Percentiles rank a stretch among this genome's conserved stretches.
These are phyloP conservation scores for Rhizopogon rudus DNA, from an alignment of 768 basidiomycete species.

Conservation along the genomic window DNA sequence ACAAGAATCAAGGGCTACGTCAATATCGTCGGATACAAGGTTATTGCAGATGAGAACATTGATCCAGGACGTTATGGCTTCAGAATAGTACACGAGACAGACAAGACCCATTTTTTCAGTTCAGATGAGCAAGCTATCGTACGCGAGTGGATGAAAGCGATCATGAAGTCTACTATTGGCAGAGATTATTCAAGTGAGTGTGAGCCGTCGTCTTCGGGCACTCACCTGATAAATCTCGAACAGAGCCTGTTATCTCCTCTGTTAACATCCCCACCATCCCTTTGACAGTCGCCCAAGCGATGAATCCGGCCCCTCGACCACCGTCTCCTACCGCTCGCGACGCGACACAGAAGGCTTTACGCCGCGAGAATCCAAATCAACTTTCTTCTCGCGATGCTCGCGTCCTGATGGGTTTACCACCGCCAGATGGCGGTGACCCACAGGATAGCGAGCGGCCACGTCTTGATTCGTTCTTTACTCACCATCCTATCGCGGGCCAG, in stretches of 20 bases:
- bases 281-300: constrained; percentile 88
- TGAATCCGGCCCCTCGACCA: constrained; percentile 94
- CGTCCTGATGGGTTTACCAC: constrained; percentile 61
- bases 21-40: constrained; percentile 86
- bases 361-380: constrained; percentile 81
- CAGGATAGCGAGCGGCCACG: constrained; percentile 41
- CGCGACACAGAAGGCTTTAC: constrained; percentile 82
- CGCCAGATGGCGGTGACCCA: constrained; percentile 16
- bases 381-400: constrained; percentile 77
- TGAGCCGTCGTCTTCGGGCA: neutral
- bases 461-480: constrained; percentile 54
- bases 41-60: constrained; percentile 87
- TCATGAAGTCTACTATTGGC: constrained; percentile 98
- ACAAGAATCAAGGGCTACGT: constrained; percentile 96
- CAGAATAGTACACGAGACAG: constrained; percentile 84
- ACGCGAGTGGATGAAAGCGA: constrained; percentile 99
- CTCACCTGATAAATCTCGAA: neutral
- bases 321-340: constrained; percentile 87
- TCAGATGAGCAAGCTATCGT: constrained; percentile 81
- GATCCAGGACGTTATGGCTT: constrained; percentile 94
- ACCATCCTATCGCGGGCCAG: constrained; percentile 25
- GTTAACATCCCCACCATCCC: constrained; percentile 97
- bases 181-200: constrained; percentile 85
- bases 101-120: constrained; percentile 88
- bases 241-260: constrained; percentile 92